Conservation (phyloP, 2,329 filamentous ascomycete species). For the Fusarium clavum region DNA sequence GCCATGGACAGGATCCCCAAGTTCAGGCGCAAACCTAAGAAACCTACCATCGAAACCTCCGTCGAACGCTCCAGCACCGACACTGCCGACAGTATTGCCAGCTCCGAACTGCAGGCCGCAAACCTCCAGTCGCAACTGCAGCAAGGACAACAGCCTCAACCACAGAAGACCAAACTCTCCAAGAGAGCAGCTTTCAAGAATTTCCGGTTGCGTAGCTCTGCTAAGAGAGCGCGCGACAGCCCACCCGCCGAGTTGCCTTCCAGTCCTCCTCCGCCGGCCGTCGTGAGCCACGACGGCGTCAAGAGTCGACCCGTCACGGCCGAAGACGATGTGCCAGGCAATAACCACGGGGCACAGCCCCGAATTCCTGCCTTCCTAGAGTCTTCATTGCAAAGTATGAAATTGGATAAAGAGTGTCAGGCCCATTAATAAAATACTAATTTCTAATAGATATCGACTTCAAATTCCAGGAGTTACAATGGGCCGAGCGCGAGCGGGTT, state of each 20-base stretch:
- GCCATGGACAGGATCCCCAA: constrained; percentile 58
- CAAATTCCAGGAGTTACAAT: constrained; percentile 65
- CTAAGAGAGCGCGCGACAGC: constrained; percentile 59
- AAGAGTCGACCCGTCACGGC: constrained; percentile 43
- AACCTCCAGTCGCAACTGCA: constrained; percentile 39
- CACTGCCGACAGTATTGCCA: constrained; percentile 45
- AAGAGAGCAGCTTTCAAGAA: constrained; percentile 58
- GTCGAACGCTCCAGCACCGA: constrained; percentile 51
- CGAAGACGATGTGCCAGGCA: constrained; percentile 31
- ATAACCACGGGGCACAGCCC: constrained; percentile 25
- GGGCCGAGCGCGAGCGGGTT: constrained; percentile 64
- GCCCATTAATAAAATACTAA: constrained; percentile 17
- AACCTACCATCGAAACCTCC: constrained; percentile 56
- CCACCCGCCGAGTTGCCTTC: constrained; percentile 52
- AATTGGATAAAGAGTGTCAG: not conserved
- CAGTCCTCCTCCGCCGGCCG: constrained; percentile 48
- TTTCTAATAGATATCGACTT: constrained; percentile 57
- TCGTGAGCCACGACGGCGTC: constrained; percentile 54
- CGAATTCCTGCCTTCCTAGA: constrained; percentile 56
- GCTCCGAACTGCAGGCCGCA: constrained; percentile 43
- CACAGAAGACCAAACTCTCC: constrained; percentile 43
- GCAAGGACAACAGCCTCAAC: constrained; percentile 24
- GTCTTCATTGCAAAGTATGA: constrained; percentile 53
- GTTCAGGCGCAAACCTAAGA: constrained; percentile 59
- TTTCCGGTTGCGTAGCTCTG: constrained; percentile 58